A percentile compares a stretch with the other conserved stretches of the same genome.
phyloP scores from a whole-genome alignment of 1,284 basidiomycete genomes.

The Sanghuangporus weigelae region DNA sequence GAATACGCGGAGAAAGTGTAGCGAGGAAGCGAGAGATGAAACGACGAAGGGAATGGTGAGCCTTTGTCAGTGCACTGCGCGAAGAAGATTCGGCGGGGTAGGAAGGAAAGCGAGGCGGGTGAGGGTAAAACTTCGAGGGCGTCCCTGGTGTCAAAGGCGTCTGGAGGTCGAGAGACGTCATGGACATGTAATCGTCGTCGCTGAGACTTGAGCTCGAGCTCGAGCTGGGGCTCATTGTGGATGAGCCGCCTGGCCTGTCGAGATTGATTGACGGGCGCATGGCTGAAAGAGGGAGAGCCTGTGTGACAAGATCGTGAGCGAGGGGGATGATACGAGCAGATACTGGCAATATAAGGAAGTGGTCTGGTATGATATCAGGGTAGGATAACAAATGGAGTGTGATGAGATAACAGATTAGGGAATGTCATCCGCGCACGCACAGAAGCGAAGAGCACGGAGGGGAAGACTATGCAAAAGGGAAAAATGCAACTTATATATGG shows the following conservation, averaged over 20 bases:
- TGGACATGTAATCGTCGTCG: conserved; percentile 1
- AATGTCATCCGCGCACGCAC: not conserved
- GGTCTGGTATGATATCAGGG: not conserved
- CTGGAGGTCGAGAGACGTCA: conserved; percentile 4
- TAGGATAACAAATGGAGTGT: not conserved
- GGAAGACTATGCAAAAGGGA: not conserved
- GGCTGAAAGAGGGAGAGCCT: conserved; percentile 1
- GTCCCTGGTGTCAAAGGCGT: not conserved
- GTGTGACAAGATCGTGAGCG: not conserved
- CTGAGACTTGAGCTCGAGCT: not conserved
- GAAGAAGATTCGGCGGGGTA: not conserved
- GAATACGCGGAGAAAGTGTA: not conserved
- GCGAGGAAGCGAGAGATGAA: not conserved
- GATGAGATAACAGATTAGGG: not conserved
- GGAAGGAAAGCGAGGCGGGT: not conserved
- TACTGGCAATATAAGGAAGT: not conserved
- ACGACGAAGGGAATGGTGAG: not conserved
- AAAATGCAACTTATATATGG: not conserved
- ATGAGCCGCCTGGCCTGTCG: not conserved
- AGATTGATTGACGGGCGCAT: not conserved
- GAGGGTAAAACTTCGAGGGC: conserved; percentile 2
- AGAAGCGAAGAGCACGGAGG: not conserved
- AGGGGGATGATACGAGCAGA: not conserved
- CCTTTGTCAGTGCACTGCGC: not conserved
- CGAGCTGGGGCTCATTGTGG: not conserved